phyloP scores from a whole-genome alignment of 2,329 filamentous ascomycete species.

The Colletotrichum sp. region DNA sequence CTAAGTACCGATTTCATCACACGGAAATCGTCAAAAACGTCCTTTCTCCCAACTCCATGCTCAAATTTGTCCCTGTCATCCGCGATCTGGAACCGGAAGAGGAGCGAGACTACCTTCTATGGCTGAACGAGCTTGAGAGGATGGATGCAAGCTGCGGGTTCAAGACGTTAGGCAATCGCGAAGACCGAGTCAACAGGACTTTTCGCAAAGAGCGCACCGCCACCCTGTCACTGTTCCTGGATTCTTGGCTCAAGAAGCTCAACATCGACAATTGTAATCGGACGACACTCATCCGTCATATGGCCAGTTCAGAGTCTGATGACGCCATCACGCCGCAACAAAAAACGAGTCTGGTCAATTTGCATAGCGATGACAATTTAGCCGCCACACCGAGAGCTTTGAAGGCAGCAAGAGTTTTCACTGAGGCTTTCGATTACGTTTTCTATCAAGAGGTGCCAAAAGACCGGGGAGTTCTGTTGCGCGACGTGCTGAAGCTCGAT shows the following conservation, averaged over 20 bases:
- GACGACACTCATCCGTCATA: slow-evolving; percentile 56
- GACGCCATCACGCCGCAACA: slow-evolving; percentile 58
- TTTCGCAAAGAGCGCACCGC: slow-evolving; percentile 57
- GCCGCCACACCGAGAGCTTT: slow-evolving; percentile 43
- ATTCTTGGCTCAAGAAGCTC: slow-evolving; percentile 56
- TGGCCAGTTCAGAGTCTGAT: slow-evolving; percentile 53
- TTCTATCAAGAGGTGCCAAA: slow-evolving; percentile 43
- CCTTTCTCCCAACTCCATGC: slow-evolving; percentile 63
- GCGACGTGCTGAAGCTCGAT: slow-evolving; percentile 58
- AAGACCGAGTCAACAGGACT: slow-evolving; percentile 54
- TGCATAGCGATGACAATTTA: slow-evolving; percentile 45
- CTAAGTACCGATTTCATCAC: slow-evolving; percentile 64
- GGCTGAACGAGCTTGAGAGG: slow-evolving; percentile 62
- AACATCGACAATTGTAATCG: slow-evolving; percentile 57
- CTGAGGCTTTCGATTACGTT: slow-evolving; percentile 61
- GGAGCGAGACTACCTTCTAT: slow-evolving; percentile 58
- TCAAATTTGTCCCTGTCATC: slow-evolving; percentile 65
- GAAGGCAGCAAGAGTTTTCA: slow-evolving; percentile 54
- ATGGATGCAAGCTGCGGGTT: slow-evolving; percentile 65
- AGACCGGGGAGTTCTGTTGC: slow-evolving; percentile 48
- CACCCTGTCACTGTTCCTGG: slow-evolving; percentile 57
- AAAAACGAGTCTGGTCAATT: slow-evolving; percentile 55
- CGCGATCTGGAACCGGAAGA: slow-evolving; percentile 62
- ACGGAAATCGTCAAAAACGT: slow-evolving; percentile 65
- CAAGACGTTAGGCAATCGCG: slow-evolving; percentile 52